A percentile compares a stretch with the other conserved stretches of the same genome.
Conservation (phyloP, 805 yeast genomes). For the Starmerella tilneyi region DNA sequence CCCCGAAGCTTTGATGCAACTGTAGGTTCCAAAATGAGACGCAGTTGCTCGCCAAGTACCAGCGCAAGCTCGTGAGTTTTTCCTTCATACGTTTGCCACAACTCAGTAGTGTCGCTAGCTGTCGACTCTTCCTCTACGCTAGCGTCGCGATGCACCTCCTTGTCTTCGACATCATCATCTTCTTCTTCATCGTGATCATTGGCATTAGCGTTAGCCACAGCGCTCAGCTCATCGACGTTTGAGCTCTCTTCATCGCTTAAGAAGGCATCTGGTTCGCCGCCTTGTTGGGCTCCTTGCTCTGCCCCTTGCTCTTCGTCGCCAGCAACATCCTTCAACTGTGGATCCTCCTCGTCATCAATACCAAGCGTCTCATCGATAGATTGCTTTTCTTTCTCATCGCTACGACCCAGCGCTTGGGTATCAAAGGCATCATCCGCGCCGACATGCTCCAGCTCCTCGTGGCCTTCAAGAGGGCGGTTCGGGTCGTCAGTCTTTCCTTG, state of each 20-base stretch:
- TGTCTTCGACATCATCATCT: slow-evolving; percentile 13
- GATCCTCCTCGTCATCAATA: slow-evolving; percentile 32
- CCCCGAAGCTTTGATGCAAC: slow-evolving; percentile 90
- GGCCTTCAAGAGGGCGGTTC: slow-evolving; percentile 24
- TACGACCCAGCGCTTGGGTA: slow-evolving; percentile 89
- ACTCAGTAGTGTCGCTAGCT: slow-evolving; percentile 32
- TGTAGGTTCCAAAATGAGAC: slow-evolving; percentile 91
- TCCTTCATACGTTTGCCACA: slow-evolving; percentile 76
- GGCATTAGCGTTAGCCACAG: slow-evolving; percentile 27
- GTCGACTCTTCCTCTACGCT: neutral
- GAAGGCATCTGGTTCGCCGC: slow-evolving; percentile 28
- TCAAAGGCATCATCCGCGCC: slow-evolving; percentile 60
- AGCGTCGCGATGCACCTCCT: neutral
- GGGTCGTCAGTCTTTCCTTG: slow-evolving; percentile 37
- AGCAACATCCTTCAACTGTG: slow-evolving; percentile 25
- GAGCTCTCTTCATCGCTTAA: slow-evolving; percentile 20
- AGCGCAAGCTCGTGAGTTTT: slow-evolving; percentile 84
- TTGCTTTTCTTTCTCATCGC: slow-evolving; percentile 68
- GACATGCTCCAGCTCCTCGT: slow-evolving; percentile 45
- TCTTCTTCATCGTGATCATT: neutral
- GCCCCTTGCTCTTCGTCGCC: slow-evolving; percentile 23
- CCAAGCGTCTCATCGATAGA: slow-evolving; percentile 46
- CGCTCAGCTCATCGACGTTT: slow-evolving; percentile 20
- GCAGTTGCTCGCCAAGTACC: slow-evolving; percentile 79
- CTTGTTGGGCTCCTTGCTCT: slow-evolving; percentile 26